Evolutionary conservation across 2,329 filamentous ascomycete genomes (phyloP), one percentile per base, ranked within the genome.

Genomic region (Ophiostoma ulmi): DNA sequence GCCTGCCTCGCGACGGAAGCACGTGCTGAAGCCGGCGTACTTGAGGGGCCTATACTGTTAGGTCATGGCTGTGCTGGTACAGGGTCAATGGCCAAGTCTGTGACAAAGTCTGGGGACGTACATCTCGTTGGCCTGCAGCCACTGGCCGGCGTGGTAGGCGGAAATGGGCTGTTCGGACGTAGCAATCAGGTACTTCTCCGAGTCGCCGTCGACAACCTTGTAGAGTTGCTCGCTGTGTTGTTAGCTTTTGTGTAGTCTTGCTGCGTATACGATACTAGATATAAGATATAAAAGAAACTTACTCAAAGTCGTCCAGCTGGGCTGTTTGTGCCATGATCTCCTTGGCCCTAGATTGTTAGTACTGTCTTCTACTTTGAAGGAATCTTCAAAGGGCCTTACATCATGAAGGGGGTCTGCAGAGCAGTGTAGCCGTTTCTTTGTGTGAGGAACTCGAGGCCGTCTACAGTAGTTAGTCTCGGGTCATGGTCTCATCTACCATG

Each of bases 321-420:
- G 95, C 95, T 0, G 95, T 99, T 85, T 98, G 98, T 72, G 91
- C 94, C 95, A 99, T 99, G 79, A 93, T 90, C 68, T 97, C 92
- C 80, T 92, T 91, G 73, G 94, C 71, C 73, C 73, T 74, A n/a
- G 2, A 22, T 6, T 41, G 68, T 69, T 17, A 70, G 39, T 39
- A 41, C 36, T 4, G 14, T 20, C 10, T 31, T 6, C 11, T 31
- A 4, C 13, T 22, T 14, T 36, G 36, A 7, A 6, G 4, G 35
- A 7, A 11, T 48, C 61, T 7, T 22, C 26, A 31, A 31, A 31
- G n/a, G 3, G 11, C 14, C 72, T 7, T 70, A 87, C 92, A 98
- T 97, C 84, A 99, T 96, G 78, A 93, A 93, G 1, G 94, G 94
- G 1, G 94, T 91, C 78, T 95, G 92, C 74, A 94, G 88, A 8